Evolutionary conservation across 352 stramenopile genomes (phyloP), one percentile per base, ranked within the genome.

Genomic region (Phytophthora constricta): DNA sequence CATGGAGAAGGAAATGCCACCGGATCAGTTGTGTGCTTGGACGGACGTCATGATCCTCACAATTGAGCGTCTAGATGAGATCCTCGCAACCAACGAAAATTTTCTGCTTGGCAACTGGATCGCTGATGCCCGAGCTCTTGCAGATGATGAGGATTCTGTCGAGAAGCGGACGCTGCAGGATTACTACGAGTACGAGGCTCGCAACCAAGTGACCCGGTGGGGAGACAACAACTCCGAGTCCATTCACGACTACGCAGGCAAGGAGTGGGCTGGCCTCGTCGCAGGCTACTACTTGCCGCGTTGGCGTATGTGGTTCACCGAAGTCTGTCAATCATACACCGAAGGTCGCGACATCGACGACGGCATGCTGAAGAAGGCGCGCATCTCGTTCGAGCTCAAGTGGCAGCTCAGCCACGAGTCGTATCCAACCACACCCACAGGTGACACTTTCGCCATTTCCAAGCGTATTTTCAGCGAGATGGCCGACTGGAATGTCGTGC

Each of bases 121-220:
- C 54, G 67, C 66, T 16, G 80, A 92, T 51, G 86, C 86, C 1
- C 80, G 79, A 5, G 71, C 70, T 0, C 71, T 93, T 8, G 80
- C 65, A 9, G 59, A 58, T 17, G 59, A 84, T 23, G 31, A 45
- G 28, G 56, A 54, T 2, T 51, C 74, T 39, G 26, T 41, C 3
- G 50, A 61, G 1, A 20, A 25, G 17, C 34, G 3, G 14, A 52
- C 64, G 0, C 64, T 90, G 17, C 66, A 80, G 37, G 62, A 77
- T 17, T 93, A 92, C 63, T 89, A 86, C 60, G 86, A 93, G 64
- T 93, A 91, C 62, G 82, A 93, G 66, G 86, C 86, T n/a, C 83
- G 86, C 22, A 93, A 93, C 61, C 84, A 92, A 66, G 78, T 93
- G 50, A 93, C 86, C 4, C 82, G 86, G 2, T 93, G 86, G 86